phyloP scores from a whole-genome alignment of 2,329 filamentous ascomycete species.

The Paecilomyces fulvus region DNA sequence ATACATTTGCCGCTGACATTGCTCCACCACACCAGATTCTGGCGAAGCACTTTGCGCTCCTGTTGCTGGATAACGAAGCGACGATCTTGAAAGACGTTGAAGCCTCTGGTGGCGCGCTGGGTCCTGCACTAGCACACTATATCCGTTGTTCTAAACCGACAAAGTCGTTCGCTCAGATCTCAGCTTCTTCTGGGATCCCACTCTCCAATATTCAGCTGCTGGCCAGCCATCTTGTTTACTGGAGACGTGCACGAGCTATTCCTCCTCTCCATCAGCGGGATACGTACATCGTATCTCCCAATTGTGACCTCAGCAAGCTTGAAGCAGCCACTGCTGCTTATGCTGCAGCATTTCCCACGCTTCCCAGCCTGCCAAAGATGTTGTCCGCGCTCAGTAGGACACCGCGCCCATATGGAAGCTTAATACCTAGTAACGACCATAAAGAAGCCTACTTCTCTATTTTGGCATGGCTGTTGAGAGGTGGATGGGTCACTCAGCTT shows the following conservation, averaged over 20 bases:
- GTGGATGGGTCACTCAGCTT: constrained; percentile 88
- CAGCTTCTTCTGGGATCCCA: constrained; percentile 52
- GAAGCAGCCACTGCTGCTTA: constrained; percentile 63
- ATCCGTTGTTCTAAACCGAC: constrained; percentile 52
- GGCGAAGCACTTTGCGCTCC: constrained; percentile 77
- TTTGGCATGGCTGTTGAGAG: constrained; percentile 84
- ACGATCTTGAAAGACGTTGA: constrained; percentile 63
- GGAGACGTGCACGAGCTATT: constrained; percentile 85
- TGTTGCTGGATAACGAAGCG: constrained; percentile 76
- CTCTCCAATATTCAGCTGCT: constrained; percentile 76
- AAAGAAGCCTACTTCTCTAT: constrained; percentile 83
- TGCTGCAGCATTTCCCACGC: constrained; percentile 69
- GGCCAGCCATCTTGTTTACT: constrained; percentile 89
- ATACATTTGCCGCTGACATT: constrained; percentile 50
- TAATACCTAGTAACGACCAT: constrained; percentile 81
- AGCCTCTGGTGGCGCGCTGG: constrained; percentile 65
- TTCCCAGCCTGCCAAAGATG: constrained; percentile 77
- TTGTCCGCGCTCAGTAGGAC: constrained; percentile 72
- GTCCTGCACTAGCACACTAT: constrained; percentile 67
- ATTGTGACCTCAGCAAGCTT: constrained; percentile 69
- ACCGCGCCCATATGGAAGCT: constrained; percentile 71
- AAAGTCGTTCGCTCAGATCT: constrained; percentile 66
- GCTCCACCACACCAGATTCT: constrained; percentile 47
- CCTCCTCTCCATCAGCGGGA: constrained; percentile 84
- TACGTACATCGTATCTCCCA: constrained; percentile 84